phyloP scores from a whole-genome alignment of 345 rosid genomes.

The Populus euphratica region DNA sequence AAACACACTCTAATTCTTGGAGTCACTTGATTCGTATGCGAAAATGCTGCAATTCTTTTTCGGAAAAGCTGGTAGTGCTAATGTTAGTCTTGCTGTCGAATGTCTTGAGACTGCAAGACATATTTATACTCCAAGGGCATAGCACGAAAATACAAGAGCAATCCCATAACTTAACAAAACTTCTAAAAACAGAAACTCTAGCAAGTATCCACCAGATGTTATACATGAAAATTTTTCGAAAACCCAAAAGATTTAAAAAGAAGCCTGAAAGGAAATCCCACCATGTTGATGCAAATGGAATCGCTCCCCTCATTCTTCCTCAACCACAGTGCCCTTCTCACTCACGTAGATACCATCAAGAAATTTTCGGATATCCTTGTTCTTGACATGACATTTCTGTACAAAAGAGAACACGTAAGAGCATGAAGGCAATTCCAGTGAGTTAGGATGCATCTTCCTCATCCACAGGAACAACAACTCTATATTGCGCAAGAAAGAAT shows the following conservation, averaged over 20 bases:
- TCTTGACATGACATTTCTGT: not conserved
- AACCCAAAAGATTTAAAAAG: not conserved
- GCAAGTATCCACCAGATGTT: not conserved
- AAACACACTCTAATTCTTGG: slow-evolving; percentile 59
- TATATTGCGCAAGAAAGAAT: too few relatives aligned
- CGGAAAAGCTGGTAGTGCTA: slow-evolving; percentile 33
- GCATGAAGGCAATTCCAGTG: too few relatives aligned
- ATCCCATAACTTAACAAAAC: not conserved
- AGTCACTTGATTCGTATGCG: slow-evolving; percentile 47
- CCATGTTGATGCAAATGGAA: not conserved
- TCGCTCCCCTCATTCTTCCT: not conserved
- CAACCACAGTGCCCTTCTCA: slow-evolving; percentile 37
- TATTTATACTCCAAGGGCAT: not conserved
- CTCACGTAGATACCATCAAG: slow-evolving; percentile 66
- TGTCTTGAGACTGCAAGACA: slow-evolving; percentile 45
- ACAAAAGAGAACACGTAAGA: not conserved
- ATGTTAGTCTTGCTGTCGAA: slow-evolving; percentile 45
- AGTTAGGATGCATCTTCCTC: too few relatives aligned
- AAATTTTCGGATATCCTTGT: slow-evolving; percentile 54
- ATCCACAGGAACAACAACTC: too few relatives aligned
- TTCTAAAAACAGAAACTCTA: not conserved
- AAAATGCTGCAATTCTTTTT: slow-evolving; percentile 49
- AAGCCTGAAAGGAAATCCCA: not conserved
- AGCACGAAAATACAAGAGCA: not conserved
- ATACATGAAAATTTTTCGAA: not conserved